Conservation (phyloP, 495 filamentous ascomycete species). For the Cladorrhinum samala region DNA sequence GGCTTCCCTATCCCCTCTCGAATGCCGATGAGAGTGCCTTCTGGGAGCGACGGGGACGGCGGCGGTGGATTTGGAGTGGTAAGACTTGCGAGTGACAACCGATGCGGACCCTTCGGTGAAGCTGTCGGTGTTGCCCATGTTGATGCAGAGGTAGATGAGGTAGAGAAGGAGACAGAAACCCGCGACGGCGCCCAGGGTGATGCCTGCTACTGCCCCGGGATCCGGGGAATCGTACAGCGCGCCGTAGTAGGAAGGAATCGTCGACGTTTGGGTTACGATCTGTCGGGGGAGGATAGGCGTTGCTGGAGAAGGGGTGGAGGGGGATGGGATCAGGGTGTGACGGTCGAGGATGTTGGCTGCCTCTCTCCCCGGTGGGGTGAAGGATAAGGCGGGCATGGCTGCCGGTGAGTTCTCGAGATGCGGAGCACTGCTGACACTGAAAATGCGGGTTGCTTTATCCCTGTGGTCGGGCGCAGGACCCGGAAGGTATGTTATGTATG, state of each 20-base stretch:
- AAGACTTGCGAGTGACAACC: slow-evolving; percentile 25
- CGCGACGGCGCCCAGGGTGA: slow-evolving; percentile 75
- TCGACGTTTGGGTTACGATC: slow-evolving; percentile 10
- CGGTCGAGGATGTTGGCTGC: neutral
- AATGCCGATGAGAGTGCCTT: neutral
- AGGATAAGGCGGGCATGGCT: neutral
- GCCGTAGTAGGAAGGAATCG: slow-evolving; percentile 64
- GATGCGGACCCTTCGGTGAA: slow-evolving; percentile 29
- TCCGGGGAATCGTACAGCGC: slow-evolving; percentile 31
- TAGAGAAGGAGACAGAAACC: slow-evolving; percentile 74
- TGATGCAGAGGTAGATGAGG: slow-evolving; percentile 64
- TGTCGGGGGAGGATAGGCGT: neutral
- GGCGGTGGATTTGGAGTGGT: slow-evolving; percentile 15
- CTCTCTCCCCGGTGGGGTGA: neutral
- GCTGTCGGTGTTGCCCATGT: slow-evolving; percentile 32
- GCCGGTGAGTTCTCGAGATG: too few relatives aligned
- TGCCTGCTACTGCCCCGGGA: slow-evolving; percentile 73
- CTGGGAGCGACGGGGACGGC: slow-evolving; percentile 11
- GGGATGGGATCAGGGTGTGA: neutral
- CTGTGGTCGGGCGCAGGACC: neutral
- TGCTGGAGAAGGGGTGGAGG: neutral
- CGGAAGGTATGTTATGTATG: too few relatives aligned
- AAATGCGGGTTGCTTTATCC: neutral
- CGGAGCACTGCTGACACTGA: too few relatives aligned
- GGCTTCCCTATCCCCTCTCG: slow-evolving; percentile 13